phyloP scores from a whole-genome alignment of 1,284 basidiomycete species.

The Cryptococcus jaspeensis region DNA sequence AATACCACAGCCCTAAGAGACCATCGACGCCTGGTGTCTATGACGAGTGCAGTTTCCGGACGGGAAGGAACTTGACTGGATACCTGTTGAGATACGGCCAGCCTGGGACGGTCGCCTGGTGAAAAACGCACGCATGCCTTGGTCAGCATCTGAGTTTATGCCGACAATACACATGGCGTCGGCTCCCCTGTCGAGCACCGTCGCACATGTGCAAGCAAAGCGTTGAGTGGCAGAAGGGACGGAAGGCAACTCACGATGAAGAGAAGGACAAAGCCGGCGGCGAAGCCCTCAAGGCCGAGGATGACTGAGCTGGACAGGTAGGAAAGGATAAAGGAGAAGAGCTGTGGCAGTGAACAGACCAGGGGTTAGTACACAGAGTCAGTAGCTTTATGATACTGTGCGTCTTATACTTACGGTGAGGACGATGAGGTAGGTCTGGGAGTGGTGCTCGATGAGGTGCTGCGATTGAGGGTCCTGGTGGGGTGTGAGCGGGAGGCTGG shows the following conservation, averaged over 20 bases:
- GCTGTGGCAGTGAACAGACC: conserved; percentile 21
- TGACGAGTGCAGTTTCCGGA: conserved; percentile 20
- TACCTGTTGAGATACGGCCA: conserved; percentile 43
- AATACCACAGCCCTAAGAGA: neutral
- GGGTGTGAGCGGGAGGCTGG: conserved; percentile 3
- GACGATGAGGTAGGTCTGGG: conserved; percentile 35
- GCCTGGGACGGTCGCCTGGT: conserved; percentile 33
- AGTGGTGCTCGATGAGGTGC: conserved; percentile 29
- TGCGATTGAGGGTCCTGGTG: conserved; percentile 42
- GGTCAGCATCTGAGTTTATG: too few species aligned
- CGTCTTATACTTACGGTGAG: conserved; percentile 38
- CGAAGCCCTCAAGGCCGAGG: conserved; percentile 38
- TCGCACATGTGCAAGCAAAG: neutral
- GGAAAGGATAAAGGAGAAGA: conserved; percentile 33
- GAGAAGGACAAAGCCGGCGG: conserved; percentile 29
- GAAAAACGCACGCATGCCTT: neutral
- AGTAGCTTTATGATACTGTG: conserved; percentile 1
- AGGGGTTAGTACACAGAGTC: neutral
- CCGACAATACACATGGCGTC: too few species aligned
- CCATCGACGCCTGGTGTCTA: neutral
- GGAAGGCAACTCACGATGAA: conserved; percentile 26
- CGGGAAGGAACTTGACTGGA: conserved; percentile 39
- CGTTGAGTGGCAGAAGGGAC: neutral
- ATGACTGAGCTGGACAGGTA: conserved; percentile 34
- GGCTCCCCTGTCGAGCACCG: too few species aligned